Evolutionary conservation across 352 stramenopile species (phyloP).

Genomic region (Bremia lactucae): DNA sequence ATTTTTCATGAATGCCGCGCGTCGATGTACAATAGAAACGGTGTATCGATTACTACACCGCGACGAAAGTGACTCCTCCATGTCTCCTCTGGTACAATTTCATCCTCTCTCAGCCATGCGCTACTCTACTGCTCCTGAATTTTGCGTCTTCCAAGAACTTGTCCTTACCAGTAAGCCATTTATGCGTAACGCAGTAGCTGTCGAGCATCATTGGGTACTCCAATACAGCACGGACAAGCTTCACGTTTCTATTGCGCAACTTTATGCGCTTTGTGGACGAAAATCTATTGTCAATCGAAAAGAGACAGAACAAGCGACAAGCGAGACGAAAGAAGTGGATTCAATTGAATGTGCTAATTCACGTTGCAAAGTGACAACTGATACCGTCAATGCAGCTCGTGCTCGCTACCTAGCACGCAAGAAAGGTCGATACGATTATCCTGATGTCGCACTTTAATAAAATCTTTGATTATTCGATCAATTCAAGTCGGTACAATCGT

Average conservation of each 20-base stretch:
- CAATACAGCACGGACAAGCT: conserved; percentile 26
- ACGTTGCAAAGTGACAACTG: conserved; percentile 8
- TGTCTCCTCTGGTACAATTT: conserved; percentile 46
- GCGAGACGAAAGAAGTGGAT: not conserved
- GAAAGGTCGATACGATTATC: conserved; percentile 6
- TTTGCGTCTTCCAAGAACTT: conserved; percentile 64
- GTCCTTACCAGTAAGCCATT: conserved; percentile 63
- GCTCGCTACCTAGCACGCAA: conserved; percentile 37
- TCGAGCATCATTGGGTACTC: conserved; percentile 44
- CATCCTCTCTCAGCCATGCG: conserved; percentile 53
- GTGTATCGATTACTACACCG: conserved; percentile 39
- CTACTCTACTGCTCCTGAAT: conserved; percentile 32
- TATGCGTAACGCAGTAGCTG: conserved; percentile 43
- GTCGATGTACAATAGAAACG: conserved; percentile 45
- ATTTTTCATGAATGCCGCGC: conserved; percentile 57
- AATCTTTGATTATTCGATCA: too few relatives aligned
- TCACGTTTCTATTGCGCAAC: conserved; percentile 16
- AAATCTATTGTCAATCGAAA: conserved; percentile 4
- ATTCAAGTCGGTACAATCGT: too few relatives aligned
- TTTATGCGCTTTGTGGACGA: conserved; percentile 46
- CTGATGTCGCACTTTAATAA: not conserved
- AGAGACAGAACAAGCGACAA: not conserved
- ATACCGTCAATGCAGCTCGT: conserved; percentile 30
- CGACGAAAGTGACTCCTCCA: conserved; percentile 6
- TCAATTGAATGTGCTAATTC: not conserved